Evolutionary conservation across 495 filamentous ascomycete genomes (phyloP).

Genomic region (Durotheca rogersii): DNA sequence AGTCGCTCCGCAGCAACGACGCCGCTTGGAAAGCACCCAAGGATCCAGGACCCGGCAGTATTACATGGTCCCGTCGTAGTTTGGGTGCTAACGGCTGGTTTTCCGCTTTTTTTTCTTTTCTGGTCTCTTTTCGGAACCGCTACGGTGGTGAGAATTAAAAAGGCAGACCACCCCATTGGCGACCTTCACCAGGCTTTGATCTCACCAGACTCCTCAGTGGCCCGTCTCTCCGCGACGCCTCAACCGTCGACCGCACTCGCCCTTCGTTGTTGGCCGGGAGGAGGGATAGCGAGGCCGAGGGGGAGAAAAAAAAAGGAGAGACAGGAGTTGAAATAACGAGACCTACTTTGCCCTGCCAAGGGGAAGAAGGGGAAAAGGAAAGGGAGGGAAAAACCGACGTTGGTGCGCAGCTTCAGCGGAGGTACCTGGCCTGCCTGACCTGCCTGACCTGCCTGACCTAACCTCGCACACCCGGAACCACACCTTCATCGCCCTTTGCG

Average conservation of each 20-base stretch:
- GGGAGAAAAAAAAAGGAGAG: neutral
- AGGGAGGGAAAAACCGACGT: neutral
- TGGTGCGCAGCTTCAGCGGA: neutral
- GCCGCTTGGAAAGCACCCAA: neutral
- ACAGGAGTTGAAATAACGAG: too few species aligned
- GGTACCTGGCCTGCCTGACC: neutral
- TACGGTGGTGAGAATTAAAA: conserved; percentile 25
- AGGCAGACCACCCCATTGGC: conserved; percentile 29
- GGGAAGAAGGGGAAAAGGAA: conserved; percentile 1
- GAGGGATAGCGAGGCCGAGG: neutral
- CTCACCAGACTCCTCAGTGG: conserved; percentile 8
- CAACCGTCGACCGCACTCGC: neutral
- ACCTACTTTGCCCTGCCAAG: neutral
- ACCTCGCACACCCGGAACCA: conserved; percentile 1
- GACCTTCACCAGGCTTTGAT: conserved; percentile 14
- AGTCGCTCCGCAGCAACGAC: conserved; percentile 26
- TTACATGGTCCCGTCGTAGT: conserved; percentile 29
- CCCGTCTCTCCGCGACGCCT: too few species aligned
- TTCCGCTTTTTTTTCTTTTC: too few species aligned
- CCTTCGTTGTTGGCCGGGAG: neutral
- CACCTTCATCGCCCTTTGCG: too few species aligned
- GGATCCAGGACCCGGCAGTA: conserved; percentile 25
- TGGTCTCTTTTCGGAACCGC: conserved; percentile 15
- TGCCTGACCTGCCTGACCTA: neutral
- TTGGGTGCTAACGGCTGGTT: conserved; percentile 12